Base-by-base conservation (phyloP, 257 asterid genomes). In the Mitragyna speciosa region DNA sequence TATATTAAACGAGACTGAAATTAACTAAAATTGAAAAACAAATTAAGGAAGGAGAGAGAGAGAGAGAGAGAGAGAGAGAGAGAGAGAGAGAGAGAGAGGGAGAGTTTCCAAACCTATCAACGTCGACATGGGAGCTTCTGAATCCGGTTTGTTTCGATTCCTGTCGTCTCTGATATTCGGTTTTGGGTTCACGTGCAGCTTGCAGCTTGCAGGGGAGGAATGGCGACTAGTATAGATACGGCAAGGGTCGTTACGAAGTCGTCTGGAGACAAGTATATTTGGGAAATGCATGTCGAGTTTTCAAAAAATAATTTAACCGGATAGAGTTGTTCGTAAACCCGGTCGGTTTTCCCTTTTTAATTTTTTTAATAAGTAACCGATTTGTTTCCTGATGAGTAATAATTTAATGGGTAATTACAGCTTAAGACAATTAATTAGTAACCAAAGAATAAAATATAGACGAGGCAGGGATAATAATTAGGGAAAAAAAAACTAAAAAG, bases 81-180 rank as follows among this genome's bases (percentile, higher is more conserved):
- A 17, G 11, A 72, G 1, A 15, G 54, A 43, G 1, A 22, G 26
- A 17, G 11, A 72, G 1, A 17, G 11, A 72, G 1, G 7, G 54
- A 43, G 1, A 22, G 26, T 22, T 76, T 28, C 64, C 48, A 10
- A 7, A 82, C 84, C 84, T 64, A 45, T 76, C 70, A 82, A 39
- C 26, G 81, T 71, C 84, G 84, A 76, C 84, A 82, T 82, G 59
- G 74, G 43, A 20, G 66, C 73, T 76, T 43, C 45, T 48, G 41
- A 22, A 51, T 66, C 26, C 12, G 31, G 54, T 33, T 45, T 63
- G 83, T 51, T 51, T 51, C 16, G 11, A 64, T 64, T 64, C 3
- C 10, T 28, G 1, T 59, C 26, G 36, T 6, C 71, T 65, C 30
- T 16, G 58, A 2, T 7, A 58, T n/a, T 2, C 22, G 30, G 7